Evolutionary conservation across 2,329 filamentous ascomycete species (phyloP).

Genomic region (Xylariaceae sp.): DNA sequence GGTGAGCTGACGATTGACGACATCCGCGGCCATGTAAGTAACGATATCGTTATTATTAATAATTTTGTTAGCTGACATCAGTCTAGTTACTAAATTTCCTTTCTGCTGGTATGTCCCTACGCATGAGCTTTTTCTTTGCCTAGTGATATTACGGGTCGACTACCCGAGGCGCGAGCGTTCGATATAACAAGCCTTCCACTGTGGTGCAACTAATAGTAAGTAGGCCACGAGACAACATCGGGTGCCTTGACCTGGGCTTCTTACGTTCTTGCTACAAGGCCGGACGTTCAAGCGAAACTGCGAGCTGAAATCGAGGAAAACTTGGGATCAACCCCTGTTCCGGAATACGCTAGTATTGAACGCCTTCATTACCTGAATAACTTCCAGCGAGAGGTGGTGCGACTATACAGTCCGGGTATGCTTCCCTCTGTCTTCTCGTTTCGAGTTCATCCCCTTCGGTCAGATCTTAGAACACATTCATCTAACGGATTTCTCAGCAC

Average conservation of each 20-base stretch:
- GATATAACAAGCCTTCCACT: neutral
- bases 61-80: neutral
- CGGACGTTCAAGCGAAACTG: slow-evolving; percentile 13
- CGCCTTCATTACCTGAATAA: slow-evolving; percentile 12
- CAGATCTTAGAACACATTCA: neutral
- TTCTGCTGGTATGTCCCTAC: slow-evolving; percentile 13
- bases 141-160: neutral
- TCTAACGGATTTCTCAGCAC: slow-evolving; percentile 2
- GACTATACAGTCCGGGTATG: slow-evolving; percentile 17
- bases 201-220: neutral
- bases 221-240: slow-evolving; percentile 19
- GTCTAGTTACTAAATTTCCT: slow-evolving; percentile 18
- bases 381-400: slow-evolving; percentile 14
- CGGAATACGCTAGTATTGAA: slow-evolving; percentile 13
- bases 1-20: slow-evolving; percentile 13
- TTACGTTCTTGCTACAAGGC: slow-evolving; percentile 13
- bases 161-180: neutral
- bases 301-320: slow-evolving; percentile 9
- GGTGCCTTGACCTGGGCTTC: slow-evolving; percentile 19
- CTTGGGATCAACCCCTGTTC: slow-evolving; percentile 4
- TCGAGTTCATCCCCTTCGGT: neutral
- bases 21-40: slow-evolving; percentile 19
- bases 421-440: neutral
- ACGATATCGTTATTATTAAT: neutral
- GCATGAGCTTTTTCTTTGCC: neutral